These are phyloP conservation scores for Xerocomus brunneocitrinus DNA, from an alignment of 768 basidiomycete genomes.

Conservation along the genomic window DNA sequence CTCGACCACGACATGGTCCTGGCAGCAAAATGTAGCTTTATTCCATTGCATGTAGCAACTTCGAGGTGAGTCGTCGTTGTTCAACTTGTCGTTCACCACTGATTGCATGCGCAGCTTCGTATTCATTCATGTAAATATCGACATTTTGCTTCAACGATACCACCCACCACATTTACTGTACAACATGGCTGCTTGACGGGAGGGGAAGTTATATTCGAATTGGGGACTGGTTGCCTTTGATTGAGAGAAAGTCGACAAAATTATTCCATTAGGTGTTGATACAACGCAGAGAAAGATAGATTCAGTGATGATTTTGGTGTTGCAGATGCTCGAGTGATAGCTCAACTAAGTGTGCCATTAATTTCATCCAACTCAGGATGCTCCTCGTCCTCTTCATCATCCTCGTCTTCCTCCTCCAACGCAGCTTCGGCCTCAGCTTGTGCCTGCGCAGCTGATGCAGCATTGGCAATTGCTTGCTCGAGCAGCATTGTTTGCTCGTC, in stretches of 20 bases:
- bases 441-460: slow-evolving; percentile 69
- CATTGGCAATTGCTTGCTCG: slow-evolving; percentile 70
- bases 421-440: slow-evolving; percentile 78
- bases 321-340: slow-evolving; percentile 2
- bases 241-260: slow-evolving; percentile 8
- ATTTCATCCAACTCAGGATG: slow-evolving; percentile 22
- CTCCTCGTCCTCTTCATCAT: slow-evolving; percentile 40
- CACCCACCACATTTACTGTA: slow-evolving; percentile 21
- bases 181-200: slow-evolving; percentile 14
- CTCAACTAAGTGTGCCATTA: slow-evolving; percentile 14
- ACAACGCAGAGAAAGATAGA: slow-evolving; percentile 22
- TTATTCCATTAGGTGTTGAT: slow-evolving; percentile 20
- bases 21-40: slow-evolving; percentile 51
- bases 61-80: slow-evolving; percentile 12
- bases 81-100: background rate
- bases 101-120: slow-evolving; percentile 22
- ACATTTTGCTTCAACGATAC: slow-evolving; percentile 21
- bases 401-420: slow-evolving; percentile 65
- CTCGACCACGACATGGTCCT: slow-evolving; percentile 31
- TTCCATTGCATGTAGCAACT: slow-evolving; percentile 12
- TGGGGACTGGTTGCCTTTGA: slow-evolving; percentile 11
- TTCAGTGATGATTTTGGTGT: slow-evolving; percentile 13
- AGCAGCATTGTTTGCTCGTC: slow-evolving; percentile 67
- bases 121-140: slow-evolving; percentile 30
- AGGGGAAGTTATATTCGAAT: slow-evolving; percentile 8